phyloP scores from a whole-genome alignment of 2,329 filamentous ascomycete genomes.

The Paraphoma sp. region DNA sequence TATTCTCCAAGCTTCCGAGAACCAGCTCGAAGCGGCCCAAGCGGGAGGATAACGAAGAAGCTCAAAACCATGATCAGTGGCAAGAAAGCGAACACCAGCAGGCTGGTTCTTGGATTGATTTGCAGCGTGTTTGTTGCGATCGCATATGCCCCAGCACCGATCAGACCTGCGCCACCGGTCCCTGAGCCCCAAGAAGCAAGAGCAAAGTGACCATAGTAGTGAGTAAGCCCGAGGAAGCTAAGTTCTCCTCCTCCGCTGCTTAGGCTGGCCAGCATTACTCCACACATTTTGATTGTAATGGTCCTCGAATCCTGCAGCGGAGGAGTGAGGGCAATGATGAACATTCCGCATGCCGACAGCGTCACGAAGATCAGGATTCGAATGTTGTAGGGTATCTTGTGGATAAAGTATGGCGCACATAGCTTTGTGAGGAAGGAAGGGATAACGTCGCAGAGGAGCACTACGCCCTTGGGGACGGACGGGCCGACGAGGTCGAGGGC shows the following conservation, averaged over 20 bases:
- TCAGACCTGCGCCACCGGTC: slow-evolving; percentile 85
- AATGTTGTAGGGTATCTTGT: slow-evolving; percentile 78
- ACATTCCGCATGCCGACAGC: slow-evolving; percentile 84
- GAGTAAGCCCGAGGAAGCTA: slow-evolving; percentile 88
- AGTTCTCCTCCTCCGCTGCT: slow-evolving; percentile 88
- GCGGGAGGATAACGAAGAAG: slow-evolving; percentile 84
- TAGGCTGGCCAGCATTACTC: slow-evolving; percentile 83
- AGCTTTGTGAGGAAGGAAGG: slow-evolving; percentile 90
- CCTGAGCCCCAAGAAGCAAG: slow-evolving; percentile 92
- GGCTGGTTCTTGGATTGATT: slow-evolving; percentile 74
- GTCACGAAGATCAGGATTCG: slow-evolving; percentile 77
- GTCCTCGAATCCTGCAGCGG: slow-evolving; percentile 62
- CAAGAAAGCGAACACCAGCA: slow-evolving; percentile 79
- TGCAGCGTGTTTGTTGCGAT: slow-evolving; percentile 81
- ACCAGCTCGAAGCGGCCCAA: slow-evolving; percentile 65
- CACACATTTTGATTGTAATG: slow-evolving; percentile 77
- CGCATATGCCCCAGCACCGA: slow-evolving; percentile 88
- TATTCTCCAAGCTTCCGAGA: slow-evolving; percentile 58
- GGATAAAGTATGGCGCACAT: slow-evolving; percentile 91
- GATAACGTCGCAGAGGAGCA: slow-evolving; percentile 90
- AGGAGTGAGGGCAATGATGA: slow-evolving; percentile 83
- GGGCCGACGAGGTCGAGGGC: slow-evolving; percentile 94
- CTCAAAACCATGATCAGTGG: slow-evolving; percentile 82
- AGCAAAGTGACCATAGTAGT: slow-evolving; percentile 88
- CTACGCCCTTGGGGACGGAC: slow-evolving; percentile 83